These are phyloP conservation scores for Wickerhamomyces chaumierensis DNA, from an alignment of 805 yeast genomes.

Conservation along the genomic window DNA sequence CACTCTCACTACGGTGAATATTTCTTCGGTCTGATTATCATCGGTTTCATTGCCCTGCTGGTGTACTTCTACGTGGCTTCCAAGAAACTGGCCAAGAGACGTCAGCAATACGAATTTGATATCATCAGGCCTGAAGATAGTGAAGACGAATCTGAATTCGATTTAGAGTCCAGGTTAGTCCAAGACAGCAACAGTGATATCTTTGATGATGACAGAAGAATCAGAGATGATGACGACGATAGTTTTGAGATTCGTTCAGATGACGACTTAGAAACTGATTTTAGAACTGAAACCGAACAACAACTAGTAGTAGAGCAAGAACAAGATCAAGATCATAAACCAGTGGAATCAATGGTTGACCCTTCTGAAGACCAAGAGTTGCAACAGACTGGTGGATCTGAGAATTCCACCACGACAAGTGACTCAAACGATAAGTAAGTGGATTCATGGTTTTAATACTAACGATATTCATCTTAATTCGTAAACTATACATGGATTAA, in stretches of 20 bases:
- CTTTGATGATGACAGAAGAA: constrained; percentile 1
- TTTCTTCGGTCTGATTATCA: constrained; percentile 43
- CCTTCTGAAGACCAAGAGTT: no score
- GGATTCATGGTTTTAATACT: no score
- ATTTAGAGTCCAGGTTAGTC: constrained; percentile 56
- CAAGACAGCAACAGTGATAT: constrained; percentile 3
- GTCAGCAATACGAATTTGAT: constrained; percentile 24
- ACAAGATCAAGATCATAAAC: no score
- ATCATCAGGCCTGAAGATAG: constrained; percentile 36
- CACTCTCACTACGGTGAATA: constrained; percentile 44
- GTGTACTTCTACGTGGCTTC: constrained; percentile 28
- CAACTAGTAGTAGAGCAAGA: no score
- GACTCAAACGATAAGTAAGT: no score
- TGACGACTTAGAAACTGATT: no score
- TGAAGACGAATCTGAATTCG: constrained; percentile 64
- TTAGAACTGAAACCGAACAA: no score
- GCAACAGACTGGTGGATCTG: no score
- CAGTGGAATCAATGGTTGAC: no score
- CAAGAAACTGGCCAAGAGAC: constrained; percentile 30
- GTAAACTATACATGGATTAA: no score
- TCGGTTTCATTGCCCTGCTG: constrained; percentile 42
- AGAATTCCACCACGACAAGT: no score
- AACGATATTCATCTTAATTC: no score
- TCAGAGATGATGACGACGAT: constrained; percentile 9
- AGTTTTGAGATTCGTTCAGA: constrained; percentile 15